A percentile compares a stretch with the other conserved stretches of the same genome.
These are phyloP conservation scores for Kodamaea leandrae DNA, from an alignment of 805 yeast genomes.

Conservation along the genomic window DNA sequence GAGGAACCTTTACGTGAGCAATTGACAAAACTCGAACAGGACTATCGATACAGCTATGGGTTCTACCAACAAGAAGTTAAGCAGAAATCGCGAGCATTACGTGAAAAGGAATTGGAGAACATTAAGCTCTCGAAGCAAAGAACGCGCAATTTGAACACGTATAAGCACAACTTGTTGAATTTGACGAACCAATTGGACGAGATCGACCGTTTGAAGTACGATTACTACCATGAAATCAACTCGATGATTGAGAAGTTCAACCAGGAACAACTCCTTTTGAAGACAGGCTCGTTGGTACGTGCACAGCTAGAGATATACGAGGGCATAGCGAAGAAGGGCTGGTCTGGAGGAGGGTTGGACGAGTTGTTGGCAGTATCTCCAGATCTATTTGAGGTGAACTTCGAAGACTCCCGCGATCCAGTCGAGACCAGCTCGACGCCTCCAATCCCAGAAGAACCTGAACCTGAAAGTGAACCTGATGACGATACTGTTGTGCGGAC, in stretches of 20 bases:
- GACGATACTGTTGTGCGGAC: slow-evolving; percentile 2
- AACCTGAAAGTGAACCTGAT: background rate
- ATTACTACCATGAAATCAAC: slow-evolving; percentile 64
- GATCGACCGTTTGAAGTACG: slow-evolving; percentile 71
- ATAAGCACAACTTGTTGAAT: slow-evolving; percentile 63
- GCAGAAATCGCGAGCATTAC: slow-evolving; percentile 49
- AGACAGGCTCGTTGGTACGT: slow-evolving; percentile 62
- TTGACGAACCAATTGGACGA: slow-evolving; percentile 76
- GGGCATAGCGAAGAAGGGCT: slow-evolving; percentile 77
- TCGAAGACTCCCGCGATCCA: slow-evolving; percentile 9
- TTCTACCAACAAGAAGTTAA: slow-evolving; percentile 54
- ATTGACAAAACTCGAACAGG: slow-evolving; percentile 42
- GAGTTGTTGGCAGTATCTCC: slow-evolving; percentile 60
- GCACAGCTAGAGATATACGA: slow-evolving; percentile 82
- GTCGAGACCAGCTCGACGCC: background rate
- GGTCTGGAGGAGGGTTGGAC: slow-evolving; percentile 86
- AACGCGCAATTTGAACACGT: slow-evolving; percentile 63
- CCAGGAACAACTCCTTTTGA: slow-evolving; percentile 50
- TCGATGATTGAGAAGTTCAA: slow-evolving; percentile 56
- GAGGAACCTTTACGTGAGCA: slow-evolving; percentile 50
- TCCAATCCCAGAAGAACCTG: background rate
- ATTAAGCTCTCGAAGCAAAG: slow-evolving; percentile 55
- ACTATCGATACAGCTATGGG: slow-evolving; percentile 48
- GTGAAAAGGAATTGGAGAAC: slow-evolving; percentile 61
- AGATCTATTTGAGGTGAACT: slow-evolving; percentile 40